phyloP scores from a whole-genome alignment of 129 eudicot genomes.

The Flaveria trinervia region DNA sequence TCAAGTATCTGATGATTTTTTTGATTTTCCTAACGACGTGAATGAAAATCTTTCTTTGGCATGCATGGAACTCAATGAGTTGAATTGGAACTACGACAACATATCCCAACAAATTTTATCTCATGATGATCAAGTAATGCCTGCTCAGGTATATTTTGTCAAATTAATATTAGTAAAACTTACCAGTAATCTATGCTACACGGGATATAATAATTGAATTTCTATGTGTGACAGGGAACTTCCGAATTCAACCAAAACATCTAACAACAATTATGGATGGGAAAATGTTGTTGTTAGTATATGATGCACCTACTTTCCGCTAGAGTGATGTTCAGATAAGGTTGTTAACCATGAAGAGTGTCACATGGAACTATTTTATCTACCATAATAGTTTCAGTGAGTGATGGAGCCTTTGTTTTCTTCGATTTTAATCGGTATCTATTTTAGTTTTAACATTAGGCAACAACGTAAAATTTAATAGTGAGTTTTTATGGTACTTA shows the following conservation, averaged over 20 bases:
- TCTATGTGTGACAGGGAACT: slow-evolving; percentile 11
- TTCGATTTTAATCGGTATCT: not conserved
- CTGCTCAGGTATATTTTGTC: not conserved
- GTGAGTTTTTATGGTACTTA: not conserved
- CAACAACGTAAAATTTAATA: not conserved
- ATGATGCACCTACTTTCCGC: not conserved
- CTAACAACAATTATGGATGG: not conserved
- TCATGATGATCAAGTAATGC: not conserved
- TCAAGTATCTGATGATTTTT: slow-evolving; percentile 1
- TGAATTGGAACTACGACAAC: not conserved
- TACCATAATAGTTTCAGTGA: too few relatives aligned
- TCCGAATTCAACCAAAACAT: not conserved
- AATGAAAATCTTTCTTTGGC: not conserved
- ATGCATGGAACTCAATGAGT: slow-evolving; percentile 1
- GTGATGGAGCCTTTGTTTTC: not conserved
- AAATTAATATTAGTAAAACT: not conserved
- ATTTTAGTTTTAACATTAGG: not conserved
- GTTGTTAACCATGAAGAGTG: too few relatives aligned
- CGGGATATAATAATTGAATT: not conserved
- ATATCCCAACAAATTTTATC: not conserved
- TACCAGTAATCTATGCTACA: not conserved
- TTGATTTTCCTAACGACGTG: not conserved
- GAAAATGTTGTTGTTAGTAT: not conserved
- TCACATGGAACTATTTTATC: too few relatives aligned
- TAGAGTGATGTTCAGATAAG: too few relatives aligned